Evolutionary conservation across 495 filamentous ascomycete genomes (phyloP).

Genomic region (Penicillium coprophilum): DNA sequence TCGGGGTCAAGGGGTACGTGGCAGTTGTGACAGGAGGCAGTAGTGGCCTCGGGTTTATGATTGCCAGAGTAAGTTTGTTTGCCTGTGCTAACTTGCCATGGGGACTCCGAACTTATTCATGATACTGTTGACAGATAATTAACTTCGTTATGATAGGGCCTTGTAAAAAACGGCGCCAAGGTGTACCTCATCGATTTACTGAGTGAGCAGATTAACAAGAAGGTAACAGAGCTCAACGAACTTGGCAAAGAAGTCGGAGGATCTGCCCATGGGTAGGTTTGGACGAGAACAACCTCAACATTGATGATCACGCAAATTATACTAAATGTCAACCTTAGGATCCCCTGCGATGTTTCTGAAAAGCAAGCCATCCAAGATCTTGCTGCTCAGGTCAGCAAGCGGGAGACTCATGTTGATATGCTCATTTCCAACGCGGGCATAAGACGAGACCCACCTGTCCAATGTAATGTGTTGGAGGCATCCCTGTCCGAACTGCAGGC

Average conservation of each 20-base stretch:
- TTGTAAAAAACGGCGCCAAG: slow-evolving; percentile 44
- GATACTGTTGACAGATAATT: neutral
- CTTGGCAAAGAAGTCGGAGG: slow-evolving; percentile 33
- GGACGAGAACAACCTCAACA: neutral
- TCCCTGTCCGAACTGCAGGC: slow-evolving; percentile 37
- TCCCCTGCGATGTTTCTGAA: slow-evolving; percentile 38
- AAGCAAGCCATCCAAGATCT: slow-evolving; percentile 37
- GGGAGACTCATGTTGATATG: slow-evolving; percentile 38
- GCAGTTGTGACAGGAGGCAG: slow-evolving; percentile 47
- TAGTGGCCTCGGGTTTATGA: slow-evolving; percentile 48
- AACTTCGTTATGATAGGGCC: slow-evolving; percentile 23
- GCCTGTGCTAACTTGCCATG: neutral
- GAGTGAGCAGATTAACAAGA: slow-evolving; percentile 36
- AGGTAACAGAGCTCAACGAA: slow-evolving; percentile 31
- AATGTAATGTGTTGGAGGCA: slow-evolving; percentile 42
- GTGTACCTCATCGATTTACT: slow-evolving; percentile 41
- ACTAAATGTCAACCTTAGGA: slow-evolving; percentile 18
- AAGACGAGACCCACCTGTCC: slow-evolving; percentile 36
- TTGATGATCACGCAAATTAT: neutral
- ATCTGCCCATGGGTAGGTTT: slow-evolving; percentile 33
- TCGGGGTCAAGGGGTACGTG: slow-evolving; percentile 36
- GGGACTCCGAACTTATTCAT: neutral
- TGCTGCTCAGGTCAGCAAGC: slow-evolving; percentile 19
- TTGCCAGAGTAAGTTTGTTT: slow-evolving; percentile 30
- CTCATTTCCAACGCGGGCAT: slow-evolving; percentile 50